A percentile compares a stretch with the other conserved stretches of the same genome.
Evolutionary conservation across 1,284 basidiomycete species (phyloP).

Genomic region (Tylopilus sp.): DNA sequence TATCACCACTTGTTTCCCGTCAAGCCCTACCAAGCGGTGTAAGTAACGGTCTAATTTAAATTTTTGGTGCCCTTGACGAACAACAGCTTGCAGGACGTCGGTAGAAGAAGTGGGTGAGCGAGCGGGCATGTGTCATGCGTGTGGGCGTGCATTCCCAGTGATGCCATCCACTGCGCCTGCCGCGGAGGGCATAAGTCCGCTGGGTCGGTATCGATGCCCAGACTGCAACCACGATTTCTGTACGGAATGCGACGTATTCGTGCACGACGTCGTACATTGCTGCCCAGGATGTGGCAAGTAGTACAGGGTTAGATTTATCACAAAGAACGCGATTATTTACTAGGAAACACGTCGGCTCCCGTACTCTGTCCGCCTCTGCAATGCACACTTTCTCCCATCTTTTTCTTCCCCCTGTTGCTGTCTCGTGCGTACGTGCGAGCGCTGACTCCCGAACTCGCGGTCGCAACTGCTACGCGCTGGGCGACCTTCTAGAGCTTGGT

Average conservation of each 20-base stretch:
- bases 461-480: slow-evolving; percentile 46
- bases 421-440: slow-evolving; percentile 33
- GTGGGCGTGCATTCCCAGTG: slow-evolving; percentile 59
- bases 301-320: background rate
- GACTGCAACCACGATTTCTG: slow-evolving; percentile 57
- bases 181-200: slow-evolving; percentile 67
- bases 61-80: slow-evolving; percentile 8
- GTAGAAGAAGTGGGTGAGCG: slow-evolving; percentile 37
- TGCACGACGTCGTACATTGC: slow-evolving; percentile 71
- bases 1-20: slow-evolving; percentile 95
- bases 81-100: slow-evolving; percentile 35
- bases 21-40: slow-evolving; percentile 77
- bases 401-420: slow-evolving; percentile 32
- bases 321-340: too few relatives aligned
- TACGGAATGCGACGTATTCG: slow-evolving; percentile 71
- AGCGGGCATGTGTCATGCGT: slow-evolving; percentile 61
- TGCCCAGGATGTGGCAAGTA: slow-evolving; percentile 58
- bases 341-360: too few relatives aligned
- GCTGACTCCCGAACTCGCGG: slow-evolving; percentile 45
- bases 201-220: slow-evolving; percentile 77
- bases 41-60: slow-evolving; percentile 35
- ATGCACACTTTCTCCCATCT: slow-evolving; percentile 34
- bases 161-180: slow-evolving; percentile 34
- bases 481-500: slow-evolving; percentile 69
- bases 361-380: background rate